A percentile compares a stretch with the other conserved stretches of the same genome.
These are phyloP conservation scores for Epichloe amarillans DNA, from an alignment of 2,329 filamentous ascomycete species.

Conservation along the genomic window DNA sequence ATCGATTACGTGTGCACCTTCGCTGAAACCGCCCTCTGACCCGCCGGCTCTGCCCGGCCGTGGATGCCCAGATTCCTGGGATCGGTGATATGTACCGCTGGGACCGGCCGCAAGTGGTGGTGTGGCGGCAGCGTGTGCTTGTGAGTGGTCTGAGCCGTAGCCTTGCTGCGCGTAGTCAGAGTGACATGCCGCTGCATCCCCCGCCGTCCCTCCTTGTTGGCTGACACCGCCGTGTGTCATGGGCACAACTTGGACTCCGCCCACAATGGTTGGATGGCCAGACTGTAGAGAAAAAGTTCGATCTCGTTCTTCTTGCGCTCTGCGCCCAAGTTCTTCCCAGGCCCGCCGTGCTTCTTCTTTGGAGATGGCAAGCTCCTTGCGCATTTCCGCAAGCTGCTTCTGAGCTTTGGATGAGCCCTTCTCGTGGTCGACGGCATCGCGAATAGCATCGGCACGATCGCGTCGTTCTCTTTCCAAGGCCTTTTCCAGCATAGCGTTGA, in stretches of 20 bases:
- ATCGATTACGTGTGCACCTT: conserved; percentile 60
- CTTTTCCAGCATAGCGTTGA: conserved; percentile 65
- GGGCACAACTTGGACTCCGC: conserved; percentile 88
- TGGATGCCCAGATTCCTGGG: conserved; percentile 11
- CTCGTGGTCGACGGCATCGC: conserved; percentile 52
- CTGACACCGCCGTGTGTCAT: conserved; percentile 63
- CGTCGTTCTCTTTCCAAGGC: conserved; percentile 63
- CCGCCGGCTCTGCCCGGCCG: conserved; percentile 13
- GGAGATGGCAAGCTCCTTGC: conserved; percentile 82
- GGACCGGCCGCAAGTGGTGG: conserved; percentile 17
- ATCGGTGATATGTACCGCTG: conserved; percentile 12
- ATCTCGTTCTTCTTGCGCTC: conserved; percentile 87
- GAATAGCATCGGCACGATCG: conserved; percentile 52
- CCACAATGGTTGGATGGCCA: conserved; percentile 77
- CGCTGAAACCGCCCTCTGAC: conserved; percentile 51
- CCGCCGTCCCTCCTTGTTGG: conserved; percentile 34
- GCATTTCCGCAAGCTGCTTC: conserved; percentile 76
- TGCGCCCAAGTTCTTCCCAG: conserved; percentile 90
- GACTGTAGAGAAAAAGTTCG: conserved; percentile 73
- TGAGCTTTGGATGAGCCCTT: conserved; percentile 62
- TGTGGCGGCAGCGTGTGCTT: conserved; percentile 29
- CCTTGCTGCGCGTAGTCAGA: conserved; percentile 16
- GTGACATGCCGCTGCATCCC: conserved; percentile 20
- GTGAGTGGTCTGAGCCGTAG: conserved; percentile 25
- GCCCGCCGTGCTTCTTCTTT: conserved; percentile 91